phyloP scores from a whole-genome alignment of 2,329 filamentous ascomycete species.

The Pseudocercospora crystallina region DNA sequence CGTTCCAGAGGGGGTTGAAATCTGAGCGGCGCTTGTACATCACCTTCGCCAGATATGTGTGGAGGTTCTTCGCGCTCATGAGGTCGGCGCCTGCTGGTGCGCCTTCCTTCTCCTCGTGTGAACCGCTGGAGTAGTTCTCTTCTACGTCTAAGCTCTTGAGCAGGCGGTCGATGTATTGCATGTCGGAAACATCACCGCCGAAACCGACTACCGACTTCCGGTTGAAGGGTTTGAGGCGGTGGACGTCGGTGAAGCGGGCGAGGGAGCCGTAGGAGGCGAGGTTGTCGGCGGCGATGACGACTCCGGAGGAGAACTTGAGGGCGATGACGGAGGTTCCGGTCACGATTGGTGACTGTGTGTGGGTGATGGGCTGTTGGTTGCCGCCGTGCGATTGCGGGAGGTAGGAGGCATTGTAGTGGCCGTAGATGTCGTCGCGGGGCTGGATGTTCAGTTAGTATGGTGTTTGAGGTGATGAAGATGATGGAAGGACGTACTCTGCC shows the following conservation, averaged over 20 bases:
- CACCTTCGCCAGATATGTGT: slow-evolving; percentile 94
- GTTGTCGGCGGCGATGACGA: slow-evolving; percentile 96
- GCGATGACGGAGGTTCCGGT: slow-evolving; percentile 95
- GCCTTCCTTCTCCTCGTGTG: slow-evolving; percentile 69
- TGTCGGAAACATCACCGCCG: slow-evolving; percentile 95
- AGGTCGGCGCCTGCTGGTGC: slow-evolving; percentile 31
- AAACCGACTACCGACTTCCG: slow-evolving; percentile 83
- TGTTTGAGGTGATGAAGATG: slow-evolving; percentile 30
- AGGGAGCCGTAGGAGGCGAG: slow-evolving; percentile 94
- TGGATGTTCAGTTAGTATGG: slow-evolving; percentile 48
- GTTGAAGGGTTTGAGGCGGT: slow-evolving; percentile 89
- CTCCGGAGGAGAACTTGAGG: slow-evolving; percentile 93
- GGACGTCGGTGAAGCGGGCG: slow-evolving; percentile 93
- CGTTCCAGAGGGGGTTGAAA: slow-evolving; percentile 98
- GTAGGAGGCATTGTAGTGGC: slow-evolving; percentile 84
- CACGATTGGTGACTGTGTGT: slow-evolving; percentile 89
- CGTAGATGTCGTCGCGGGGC: slow-evolving; percentile 97
- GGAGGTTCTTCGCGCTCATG: slow-evolving; percentile 89
- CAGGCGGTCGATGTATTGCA: slow-evolving; percentile 96
- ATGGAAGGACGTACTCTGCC: slow-evolving; percentile 55
- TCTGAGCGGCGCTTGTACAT: slow-evolving; percentile 93
- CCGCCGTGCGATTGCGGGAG: slow-evolving; percentile 62
- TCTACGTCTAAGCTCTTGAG: slow-evolving; percentile 82
- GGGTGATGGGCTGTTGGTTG: slow-evolving; percentile 63
- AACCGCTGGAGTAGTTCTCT: slow-evolving; percentile 72